A percentile compares a stretch with the other conserved stretches of the same genome.
These are phyloP conservation scores for Pistacia vera DNA, from an alignment of 345 rosid genomes.

Conservation along the genomic window DNA sequence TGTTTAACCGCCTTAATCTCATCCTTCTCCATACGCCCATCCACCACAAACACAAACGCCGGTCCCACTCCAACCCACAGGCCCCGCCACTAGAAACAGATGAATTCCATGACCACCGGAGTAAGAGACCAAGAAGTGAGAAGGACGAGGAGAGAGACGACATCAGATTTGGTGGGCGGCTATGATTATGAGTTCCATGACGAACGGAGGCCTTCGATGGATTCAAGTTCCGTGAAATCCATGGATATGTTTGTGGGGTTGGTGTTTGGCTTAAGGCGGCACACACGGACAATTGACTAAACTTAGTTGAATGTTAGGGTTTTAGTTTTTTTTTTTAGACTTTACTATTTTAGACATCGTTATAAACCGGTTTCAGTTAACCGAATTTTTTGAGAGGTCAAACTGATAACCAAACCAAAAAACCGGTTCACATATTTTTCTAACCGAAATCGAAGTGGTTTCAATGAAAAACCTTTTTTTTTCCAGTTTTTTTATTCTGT, in stretches of 20 bases:
- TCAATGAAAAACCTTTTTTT: too few species aligned
- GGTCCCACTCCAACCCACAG: slow-evolving; percentile 50
- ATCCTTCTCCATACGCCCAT: slow-evolving; percentile 65
- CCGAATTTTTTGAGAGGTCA: too few species aligned
- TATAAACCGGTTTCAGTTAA: too few species aligned
- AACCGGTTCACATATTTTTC: too few species aligned
- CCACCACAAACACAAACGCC: slow-evolving; percentile 86
- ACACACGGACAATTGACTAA: too few species aligned
- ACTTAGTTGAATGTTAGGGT: too few species aligned
- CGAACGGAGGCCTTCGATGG: slow-evolving; percentile 93
- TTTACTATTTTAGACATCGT: too few species aligned
- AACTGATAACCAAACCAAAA: too few species aligned
- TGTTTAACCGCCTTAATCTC: slow-evolving; percentile 73
- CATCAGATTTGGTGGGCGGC: slow-evolving; percentile 72
- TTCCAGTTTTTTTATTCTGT: too few species aligned
- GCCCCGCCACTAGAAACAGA: slow-evolving; percentile 29
- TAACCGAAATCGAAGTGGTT: too few species aligned
- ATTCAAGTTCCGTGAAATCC: slow-evolving; percentile 91
- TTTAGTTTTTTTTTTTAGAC: too few species aligned
- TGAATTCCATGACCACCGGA: neutral
- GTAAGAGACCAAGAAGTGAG: slow-evolving; percentile 54
- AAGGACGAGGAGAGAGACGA: slow-evolving; percentile 64
- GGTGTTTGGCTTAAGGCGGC: neutral
- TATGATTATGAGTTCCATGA: slow-evolving; percentile 79
- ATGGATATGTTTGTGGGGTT: slow-evolving; percentile 23